Evolutionary conservation across 2,329 filamentous ascomycete genomes (phyloP).

Genomic region (Fusarium miscanthi): DNA sequence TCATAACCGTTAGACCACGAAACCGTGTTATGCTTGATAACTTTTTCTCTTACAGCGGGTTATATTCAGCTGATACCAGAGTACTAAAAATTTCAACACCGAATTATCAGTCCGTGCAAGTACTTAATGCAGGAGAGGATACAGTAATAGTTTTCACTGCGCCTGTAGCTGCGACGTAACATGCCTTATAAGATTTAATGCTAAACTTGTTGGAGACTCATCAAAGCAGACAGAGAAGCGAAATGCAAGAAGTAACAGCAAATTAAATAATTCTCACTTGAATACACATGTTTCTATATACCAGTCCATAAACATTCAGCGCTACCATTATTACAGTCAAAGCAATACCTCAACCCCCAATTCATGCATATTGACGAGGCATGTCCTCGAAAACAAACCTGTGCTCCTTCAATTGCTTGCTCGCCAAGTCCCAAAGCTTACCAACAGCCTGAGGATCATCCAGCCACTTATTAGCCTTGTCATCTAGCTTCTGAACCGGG

Average conservation of each 20-base stretch:
- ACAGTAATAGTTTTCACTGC: too few relatives aligned
- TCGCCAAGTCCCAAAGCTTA: constrained; percentile 23
- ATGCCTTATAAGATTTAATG: too few relatives aligned
- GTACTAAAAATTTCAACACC: too few relatives aligned
- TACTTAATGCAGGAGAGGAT: too few relatives aligned
- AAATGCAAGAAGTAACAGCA: too few relatives aligned
- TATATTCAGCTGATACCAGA: too few relatives aligned
- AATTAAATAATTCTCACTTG: background rate
- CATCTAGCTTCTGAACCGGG: constrained; percentile 34
- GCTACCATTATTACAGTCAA: background rate
- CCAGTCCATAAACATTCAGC: background rate
- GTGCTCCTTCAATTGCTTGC: constrained; percentile 9
- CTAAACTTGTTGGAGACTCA: too few relatives aligned
- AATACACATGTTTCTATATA: background rate
- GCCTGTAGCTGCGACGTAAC: too few relatives aligned
- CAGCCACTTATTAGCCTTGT: constrained; percentile 34
- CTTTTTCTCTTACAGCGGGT: background rate
- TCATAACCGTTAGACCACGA: constrained; percentile 1
- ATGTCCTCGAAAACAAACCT: constrained; percentile 13
- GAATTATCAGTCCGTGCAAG: too few relatives aligned
- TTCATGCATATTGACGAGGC: background rate
- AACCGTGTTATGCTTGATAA: background rate
- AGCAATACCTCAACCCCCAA: rapidly evolving
- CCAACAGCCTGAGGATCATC: constrained; percentile 27
- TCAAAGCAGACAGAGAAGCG: background rate